Evolutionary conservation across 352 stramenopile species (phyloP), one percentile per base, ranked within the genome.

Genomic region (Globisporangium okanoganense): DNA sequence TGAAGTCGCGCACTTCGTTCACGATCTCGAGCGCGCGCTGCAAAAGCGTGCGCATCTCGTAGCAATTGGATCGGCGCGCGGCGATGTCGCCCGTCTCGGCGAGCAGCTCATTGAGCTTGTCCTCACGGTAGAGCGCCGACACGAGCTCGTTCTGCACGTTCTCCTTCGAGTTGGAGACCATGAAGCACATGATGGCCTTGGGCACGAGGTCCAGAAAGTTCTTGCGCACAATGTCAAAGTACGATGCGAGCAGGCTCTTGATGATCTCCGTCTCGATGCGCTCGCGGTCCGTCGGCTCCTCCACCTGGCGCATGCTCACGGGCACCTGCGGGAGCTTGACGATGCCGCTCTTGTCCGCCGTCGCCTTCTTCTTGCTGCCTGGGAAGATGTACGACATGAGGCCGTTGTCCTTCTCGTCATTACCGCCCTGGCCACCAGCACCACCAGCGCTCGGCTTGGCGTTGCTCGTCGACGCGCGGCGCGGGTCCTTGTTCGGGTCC

Each of bases 151-250:
- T 99, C 75, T 99, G 96, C 60, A 99, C 87, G 47, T 97, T 97
- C 67, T 99, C 95, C 72, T 98, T 98, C 36, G 97, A 85, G 70
- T 95, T 69, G 25, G 87, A 87, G 27, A 97, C 88, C 87, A 99
- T 93, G 69, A 99, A 99, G 81, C 94, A 97, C 96, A 99, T 99
- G 70, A 99, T 99, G n/a, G 97, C 96, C 79, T 99, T 99, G 5
- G 98, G 97, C 41, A 99, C 97, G 67, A 99, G 82, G 70, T 99
- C 98, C 67, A 98, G 85, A 73, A 99, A 99, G 74, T 98, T 99
- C 85, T 99, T 99, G 51, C 95, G 83, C 48, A 99, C 97, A 66
- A 99, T 99, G 69, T 97, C 95, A 65, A 99, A 99, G 82, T 99
- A 99, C 1, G 94, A 98, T 44, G 97, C 92, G 16, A 97, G 73